Evolutionary conservation across 257 asterid species (phyloP).

Genomic region (Gentiana dahurica): DNA sequence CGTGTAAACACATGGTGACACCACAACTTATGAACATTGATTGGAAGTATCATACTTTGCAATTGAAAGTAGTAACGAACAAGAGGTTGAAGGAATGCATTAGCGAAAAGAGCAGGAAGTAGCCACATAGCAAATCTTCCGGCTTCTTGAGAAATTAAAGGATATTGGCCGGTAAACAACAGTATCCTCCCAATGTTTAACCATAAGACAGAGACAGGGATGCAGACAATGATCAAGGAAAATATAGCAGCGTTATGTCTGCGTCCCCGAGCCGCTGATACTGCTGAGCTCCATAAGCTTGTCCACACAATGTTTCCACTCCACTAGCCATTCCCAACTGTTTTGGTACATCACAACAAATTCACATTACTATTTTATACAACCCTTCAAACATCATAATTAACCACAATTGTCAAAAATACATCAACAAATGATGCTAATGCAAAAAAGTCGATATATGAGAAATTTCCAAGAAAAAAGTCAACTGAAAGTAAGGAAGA

Average conservation of each 20-base stretch:
- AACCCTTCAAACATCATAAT: too few species aligned
- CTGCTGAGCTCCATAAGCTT: conserved; percentile 56
- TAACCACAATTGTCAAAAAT: too few species aligned
- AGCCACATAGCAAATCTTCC: conserved; percentile 45
- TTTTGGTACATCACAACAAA: too few species aligned
- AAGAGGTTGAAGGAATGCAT: conserved; percentile 37
- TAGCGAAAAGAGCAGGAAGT: conserved; percentile 53
- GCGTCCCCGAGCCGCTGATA: conserved; percentile 37
- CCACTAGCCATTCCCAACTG: conserved; percentile 76
- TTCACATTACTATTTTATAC: too few species aligned
- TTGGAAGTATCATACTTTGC: conserved; percentile 38
- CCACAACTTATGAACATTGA: conserved; percentile 28
- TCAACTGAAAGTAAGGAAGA: too few species aligned
- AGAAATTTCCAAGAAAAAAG: too few species aligned
- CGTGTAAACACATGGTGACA: conserved; percentile 34
- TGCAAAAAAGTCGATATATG: too few species aligned
- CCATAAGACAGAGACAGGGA: conserved; percentile 41
- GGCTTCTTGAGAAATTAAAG: conserved; percentile 39
- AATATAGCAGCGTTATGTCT: conserved; percentile 45
- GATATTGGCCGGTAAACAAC: conserved; percentile 37
- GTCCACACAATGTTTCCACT: conserved; percentile 56
- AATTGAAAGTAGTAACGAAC: too few species aligned
- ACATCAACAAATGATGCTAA: too few species aligned
- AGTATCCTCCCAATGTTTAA: conserved; percentile 40
- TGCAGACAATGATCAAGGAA: conserved; percentile 27